These are phyloP conservation scores for Haematococcus lacustris DNA, from an alignment of 139 green algal genomes.

Conservation along the genomic window DNA sequence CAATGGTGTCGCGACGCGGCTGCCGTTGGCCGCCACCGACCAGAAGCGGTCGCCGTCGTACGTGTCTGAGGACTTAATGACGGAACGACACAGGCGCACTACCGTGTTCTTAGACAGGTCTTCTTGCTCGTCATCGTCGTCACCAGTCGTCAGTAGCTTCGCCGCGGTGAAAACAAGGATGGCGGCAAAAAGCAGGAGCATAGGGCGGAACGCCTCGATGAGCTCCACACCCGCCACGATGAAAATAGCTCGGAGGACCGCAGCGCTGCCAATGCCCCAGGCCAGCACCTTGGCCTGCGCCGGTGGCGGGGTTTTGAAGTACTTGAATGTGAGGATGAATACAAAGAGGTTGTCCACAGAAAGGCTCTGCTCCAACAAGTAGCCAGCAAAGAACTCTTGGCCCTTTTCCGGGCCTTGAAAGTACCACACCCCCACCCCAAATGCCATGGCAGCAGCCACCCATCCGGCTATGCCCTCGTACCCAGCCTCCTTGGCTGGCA, in stretches of 20 bases:
- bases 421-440: conserved; percentile 66
- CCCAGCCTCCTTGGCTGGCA: conserved; percentile 27
- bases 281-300: conserved; percentile 79
- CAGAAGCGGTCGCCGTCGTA: conserved; percentile 91
- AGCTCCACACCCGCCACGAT: conserved; percentile 75
- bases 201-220: conserved; percentile 75
- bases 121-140: conserved; percentile 65
- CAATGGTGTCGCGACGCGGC: conserved; percentile 89
- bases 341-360: conserved; percentile 98
- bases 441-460: conserved; percentile 55
- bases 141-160: conserved; percentile 46
- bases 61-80: conserved; percentile 59
- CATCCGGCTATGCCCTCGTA: conserved; percentile 42
- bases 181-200: conserved; percentile 86
- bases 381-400: conserved; percentile 78
- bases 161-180: conserved; percentile 83
- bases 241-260: conserved; percentile 78
- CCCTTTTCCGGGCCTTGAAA: conserved; percentile 42
- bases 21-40: conserved; percentile 55
- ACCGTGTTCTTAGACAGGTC: conserved; percentile 67
- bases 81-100: conserved; percentile 46
- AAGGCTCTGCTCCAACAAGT: conserved; percentile 93
- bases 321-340: conserved; percentile 94
- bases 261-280: conserved; percentile 84
- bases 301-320: conserved; percentile 67